Evolutionary conservation across 495 filamentous ascomycete species (phyloP).

Genomic region (Aspergillus carlsbadensis): DNA sequence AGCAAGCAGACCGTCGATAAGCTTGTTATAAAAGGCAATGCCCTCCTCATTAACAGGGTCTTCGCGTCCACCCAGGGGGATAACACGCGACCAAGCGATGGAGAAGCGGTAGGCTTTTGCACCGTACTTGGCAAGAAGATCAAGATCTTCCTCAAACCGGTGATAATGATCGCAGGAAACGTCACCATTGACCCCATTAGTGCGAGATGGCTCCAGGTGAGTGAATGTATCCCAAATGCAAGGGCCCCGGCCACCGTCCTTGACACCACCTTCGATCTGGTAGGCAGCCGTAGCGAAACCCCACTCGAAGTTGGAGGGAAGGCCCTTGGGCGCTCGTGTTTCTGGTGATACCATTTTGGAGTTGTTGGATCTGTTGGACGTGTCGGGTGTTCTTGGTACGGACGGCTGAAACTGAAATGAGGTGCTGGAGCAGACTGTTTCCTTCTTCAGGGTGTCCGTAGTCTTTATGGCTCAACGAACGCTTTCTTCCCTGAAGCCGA

Average conservation of each 20-base stretch:
- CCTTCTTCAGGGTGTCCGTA: too few relatives aligned
- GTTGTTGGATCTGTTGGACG: too few relatives aligned
- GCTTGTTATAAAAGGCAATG: conserved; percentile 38
- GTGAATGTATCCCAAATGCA: conserved; percentile 73
- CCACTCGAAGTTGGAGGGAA: conserved; percentile 70
- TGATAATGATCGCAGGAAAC: conserved; percentile 71
- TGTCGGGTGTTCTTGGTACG: too few relatives aligned
- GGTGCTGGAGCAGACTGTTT: too few relatives aligned
- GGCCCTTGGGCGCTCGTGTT: too few relatives aligned
- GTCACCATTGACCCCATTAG: conserved; percentile 52
- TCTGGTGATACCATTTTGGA: too few relatives aligned
- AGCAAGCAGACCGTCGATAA: conserved; percentile 39
- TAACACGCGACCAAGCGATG: conserved; percentile 66
- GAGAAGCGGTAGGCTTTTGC: conserved; percentile 68
- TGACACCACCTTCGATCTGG: conserved; percentile 68
- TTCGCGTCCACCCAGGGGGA: conserved; percentile 46
- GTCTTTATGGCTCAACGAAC: too few relatives aligned
- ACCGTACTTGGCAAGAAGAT: conserved; percentile 57
- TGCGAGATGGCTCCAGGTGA: conserved; percentile 62
- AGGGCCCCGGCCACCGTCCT: conserved; percentile 61
- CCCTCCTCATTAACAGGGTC: conserved; percentile 37
- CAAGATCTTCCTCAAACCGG: conserved; percentile 63
- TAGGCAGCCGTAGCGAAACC: conserved; percentile 75
- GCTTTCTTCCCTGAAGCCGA: too few relatives aligned
- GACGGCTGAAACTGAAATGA: too few relatives aligned